Evolutionary conservation across 164 flowering plant species (phyloP).

Genomic region (Nymphaea colorata): DNA sequence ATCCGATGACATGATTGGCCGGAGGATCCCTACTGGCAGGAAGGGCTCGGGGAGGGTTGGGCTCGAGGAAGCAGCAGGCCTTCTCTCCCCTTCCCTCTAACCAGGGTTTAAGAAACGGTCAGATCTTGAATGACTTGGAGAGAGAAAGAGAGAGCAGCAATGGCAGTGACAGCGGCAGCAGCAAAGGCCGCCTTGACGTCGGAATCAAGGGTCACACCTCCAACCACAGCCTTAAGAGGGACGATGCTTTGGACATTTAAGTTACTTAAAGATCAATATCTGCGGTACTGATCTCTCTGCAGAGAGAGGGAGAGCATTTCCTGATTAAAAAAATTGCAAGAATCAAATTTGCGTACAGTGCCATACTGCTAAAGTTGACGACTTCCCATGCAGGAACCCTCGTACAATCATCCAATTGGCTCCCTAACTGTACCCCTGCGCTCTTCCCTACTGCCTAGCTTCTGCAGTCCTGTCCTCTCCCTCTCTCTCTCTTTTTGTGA

Average conservation of each 20-base stretch:
- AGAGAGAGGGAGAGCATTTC: neutral
- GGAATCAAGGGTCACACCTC: no score
- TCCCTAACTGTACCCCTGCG: neutral
- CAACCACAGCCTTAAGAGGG: neutral
- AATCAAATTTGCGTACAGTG: neutral
- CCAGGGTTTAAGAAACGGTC: neutral
- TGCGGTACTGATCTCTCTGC: no score
- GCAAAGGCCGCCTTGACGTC: no score
- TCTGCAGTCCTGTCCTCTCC: conserved; percentile 1
- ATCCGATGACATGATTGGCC: conserved; percentile 28
- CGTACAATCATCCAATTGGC: conserved; percentile 17
- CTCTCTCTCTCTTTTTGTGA: conserved; percentile 6
- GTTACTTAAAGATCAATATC: neutral
- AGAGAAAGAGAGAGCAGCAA: no score
- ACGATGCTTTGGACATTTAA: neutral
- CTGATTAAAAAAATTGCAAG: neutral
- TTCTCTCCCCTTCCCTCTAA: neutral
- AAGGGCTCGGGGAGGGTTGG: neutral
- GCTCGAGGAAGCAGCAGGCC: neutral
- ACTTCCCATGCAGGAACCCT: conserved; percentile 2
- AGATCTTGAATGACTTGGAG: neutral
- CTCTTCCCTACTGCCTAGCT: neutral
- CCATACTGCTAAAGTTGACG: conserved; percentile 1
- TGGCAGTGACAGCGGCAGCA: no score
- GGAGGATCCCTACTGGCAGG: neutral